Evolutionary conservation across 257 asterid genomes (phyloP).

Genomic region (Gentiana straminea): DNA sequence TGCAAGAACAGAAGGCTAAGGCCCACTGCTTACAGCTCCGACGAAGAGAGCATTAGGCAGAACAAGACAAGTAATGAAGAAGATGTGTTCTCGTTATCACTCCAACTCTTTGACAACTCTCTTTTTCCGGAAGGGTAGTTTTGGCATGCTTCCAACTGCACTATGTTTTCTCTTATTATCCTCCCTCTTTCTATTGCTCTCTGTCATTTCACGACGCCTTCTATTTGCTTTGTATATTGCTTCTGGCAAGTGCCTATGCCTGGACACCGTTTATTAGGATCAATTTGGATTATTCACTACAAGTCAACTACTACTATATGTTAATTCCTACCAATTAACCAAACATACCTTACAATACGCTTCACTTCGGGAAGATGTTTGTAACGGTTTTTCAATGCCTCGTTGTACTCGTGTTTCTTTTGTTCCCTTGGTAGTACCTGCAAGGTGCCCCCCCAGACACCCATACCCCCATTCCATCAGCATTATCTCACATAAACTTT

Average conservation of each 20-base stretch:
- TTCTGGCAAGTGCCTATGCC: conserved; percentile 89
- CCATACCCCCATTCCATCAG: not conserved
- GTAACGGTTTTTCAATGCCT: conserved; percentile 83
- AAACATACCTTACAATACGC: conserved; percentile 74
- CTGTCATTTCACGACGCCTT: conserved; percentile 46
- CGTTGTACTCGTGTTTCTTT: conserved; percentile 67
- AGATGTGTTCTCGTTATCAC: conserved; percentile 15
- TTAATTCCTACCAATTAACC: no score
- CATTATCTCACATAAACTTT: not conserved
- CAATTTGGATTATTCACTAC: not conserved
- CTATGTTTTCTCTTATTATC: conserved; percentile 87
- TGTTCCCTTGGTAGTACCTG: conserved; percentile 94
- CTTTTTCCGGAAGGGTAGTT: conserved; percentile 37
- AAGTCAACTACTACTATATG: no score
- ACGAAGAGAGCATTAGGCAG: no score
- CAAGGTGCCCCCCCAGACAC: not conserved
- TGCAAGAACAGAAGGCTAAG: no score
- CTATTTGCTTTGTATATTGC: conserved; percentile 68
- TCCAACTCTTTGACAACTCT: conserved; percentile 70
- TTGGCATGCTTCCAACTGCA: conserved; percentile 69
- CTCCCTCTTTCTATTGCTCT: conserved; percentile 57
- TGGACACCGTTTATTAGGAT: conserved; percentile 14
- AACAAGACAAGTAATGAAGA: no score
- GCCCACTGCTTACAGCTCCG: no score
- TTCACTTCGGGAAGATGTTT: conserved; percentile 85